These are phyloP conservation scores for Yarrowia sp. DNA, from an alignment of 805 yeast species.

Conservation along the genomic window DNA sequence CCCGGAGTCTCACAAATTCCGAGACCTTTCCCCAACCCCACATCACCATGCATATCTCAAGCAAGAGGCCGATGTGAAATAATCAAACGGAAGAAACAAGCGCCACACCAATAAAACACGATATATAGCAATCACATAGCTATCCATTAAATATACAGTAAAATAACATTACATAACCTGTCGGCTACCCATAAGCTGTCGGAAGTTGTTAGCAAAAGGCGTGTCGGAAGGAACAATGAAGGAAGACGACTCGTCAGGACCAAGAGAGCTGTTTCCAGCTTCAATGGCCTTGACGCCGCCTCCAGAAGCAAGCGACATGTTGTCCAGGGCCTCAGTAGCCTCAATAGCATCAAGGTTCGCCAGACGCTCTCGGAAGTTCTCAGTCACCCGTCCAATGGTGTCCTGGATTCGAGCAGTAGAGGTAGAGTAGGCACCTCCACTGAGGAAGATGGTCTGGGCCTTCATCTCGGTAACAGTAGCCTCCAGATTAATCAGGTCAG, in stretches of 20 bases:
- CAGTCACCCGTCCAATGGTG: background rate
- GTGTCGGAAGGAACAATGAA: background rate
- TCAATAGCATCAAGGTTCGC: conserved; percentile 13
- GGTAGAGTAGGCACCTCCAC: background rate
- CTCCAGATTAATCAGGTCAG: background rate
- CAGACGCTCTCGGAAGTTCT: conserved; percentile 4
- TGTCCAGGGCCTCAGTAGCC: conserved; percentile 1
- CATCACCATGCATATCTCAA: background rate
- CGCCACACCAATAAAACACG: too few relatives aligned
- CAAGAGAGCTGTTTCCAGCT: background rate
- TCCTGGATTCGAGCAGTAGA: conserved; percentile 4
- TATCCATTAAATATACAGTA: too few relatives aligned
- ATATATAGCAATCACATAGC: too few relatives aligned
- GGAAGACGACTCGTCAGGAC: background rate
- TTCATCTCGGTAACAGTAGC: conserved; percentile 18
- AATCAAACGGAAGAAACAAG: too few relatives aligned
- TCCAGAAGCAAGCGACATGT: background rate
- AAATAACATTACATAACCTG: conserved; percentile 2
- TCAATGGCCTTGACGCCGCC: background rate
- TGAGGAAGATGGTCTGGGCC: conserved; percentile 10
- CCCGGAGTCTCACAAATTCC: too few relatives aligned
- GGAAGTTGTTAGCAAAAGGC: conserved; percentile 10
- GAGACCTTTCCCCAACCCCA: background rate
- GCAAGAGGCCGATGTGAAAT: background rate
- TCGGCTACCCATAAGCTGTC: conserved; percentile 14